Evolutionary conservation across 2,329 filamentous ascomycete genomes (phyloP).

Genomic region (Pleoardoris graminearum): DNA sequence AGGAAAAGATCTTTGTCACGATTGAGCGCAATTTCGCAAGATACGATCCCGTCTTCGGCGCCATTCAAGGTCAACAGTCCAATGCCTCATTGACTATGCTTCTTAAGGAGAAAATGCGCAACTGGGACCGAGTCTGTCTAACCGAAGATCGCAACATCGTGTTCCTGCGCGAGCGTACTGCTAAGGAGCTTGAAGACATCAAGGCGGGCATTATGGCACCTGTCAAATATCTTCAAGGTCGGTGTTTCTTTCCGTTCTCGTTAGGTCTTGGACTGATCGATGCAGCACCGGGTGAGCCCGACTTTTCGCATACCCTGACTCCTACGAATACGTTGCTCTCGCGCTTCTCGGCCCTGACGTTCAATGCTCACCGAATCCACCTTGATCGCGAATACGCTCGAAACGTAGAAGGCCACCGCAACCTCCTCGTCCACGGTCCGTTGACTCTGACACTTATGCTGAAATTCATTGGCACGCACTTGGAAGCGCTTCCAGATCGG

Average conservation of each 20-base stretch:
- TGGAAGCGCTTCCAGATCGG: slow-evolving; percentile 32
- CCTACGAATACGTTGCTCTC: slow-evolving; percentile 77
- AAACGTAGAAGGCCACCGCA: slow-evolving; percentile 71
- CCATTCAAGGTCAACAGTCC: slow-evolving; percentile 7
- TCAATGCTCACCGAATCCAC: slow-evolving; percentile 92
- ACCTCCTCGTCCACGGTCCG: slow-evolving; percentile 84
- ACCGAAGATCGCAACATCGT: slow-evolving; percentile 65
- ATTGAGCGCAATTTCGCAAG: slow-evolving; percentile 59
- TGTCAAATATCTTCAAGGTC: slow-evolving; percentile 46
- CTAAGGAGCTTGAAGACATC: slow-evolving; percentile 42
- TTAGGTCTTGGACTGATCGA: slow-evolving; percentile 12
- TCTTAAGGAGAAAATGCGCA: slow-evolving; percentile 6
- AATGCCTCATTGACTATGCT: not conserved
- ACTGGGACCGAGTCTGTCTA: slow-evolving; percentile 47
- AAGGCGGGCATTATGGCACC: slow-evolving; percentile 29
- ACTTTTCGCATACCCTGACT: slow-evolving; percentile 62
- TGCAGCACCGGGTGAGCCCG: slow-evolving; percentile 55
- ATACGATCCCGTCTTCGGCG: slow-evolving; percentile 20
- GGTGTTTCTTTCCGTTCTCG: slow-evolving; percentile 6
- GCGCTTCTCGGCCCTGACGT: slow-evolving; percentile 81
- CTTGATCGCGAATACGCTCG: slow-evolving; percentile 73
- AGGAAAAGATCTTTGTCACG: slow-evolving; percentile 61
- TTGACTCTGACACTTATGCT: slow-evolving; percentile 78
- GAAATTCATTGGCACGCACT: slow-evolving; percentile 63
- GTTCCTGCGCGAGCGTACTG: slow-evolving; percentile 60